phyloP scores from a whole-genome alignment of 2,329 filamentous ascomycete genomes.

The Didymella lethalis region DNA sequence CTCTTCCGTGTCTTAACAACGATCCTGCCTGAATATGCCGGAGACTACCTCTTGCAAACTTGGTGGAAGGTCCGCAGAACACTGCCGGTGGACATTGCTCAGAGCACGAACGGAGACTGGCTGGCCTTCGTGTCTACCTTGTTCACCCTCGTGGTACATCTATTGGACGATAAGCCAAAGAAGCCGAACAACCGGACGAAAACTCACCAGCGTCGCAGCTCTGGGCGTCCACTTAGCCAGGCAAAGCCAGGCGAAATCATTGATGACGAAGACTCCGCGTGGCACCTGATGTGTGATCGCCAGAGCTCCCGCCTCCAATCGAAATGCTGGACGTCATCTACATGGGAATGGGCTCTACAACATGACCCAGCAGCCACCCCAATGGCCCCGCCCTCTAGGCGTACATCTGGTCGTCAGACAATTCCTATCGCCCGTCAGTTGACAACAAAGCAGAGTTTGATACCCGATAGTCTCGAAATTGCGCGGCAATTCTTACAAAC shows the following conservation, averaged over 20 bases:
- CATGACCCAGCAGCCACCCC: constrained; percentile 33
- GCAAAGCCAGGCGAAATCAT: constrained; percentile 34
- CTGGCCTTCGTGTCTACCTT: constrained; percentile 52
- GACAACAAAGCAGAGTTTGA: constrained; percentile 36
- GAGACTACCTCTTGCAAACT: constrained; percentile 49
- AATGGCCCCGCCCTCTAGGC: constrained; percentile 36
- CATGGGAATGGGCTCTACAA: constrained; percentile 49
- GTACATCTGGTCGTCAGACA: constrained; percentile 23
- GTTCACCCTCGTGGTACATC: constrained; percentile 50
- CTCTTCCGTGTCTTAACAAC: constrained; percentile 44
- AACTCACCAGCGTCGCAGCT: constrained; percentile 33
- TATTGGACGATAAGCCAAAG: constrained; percentile 41
- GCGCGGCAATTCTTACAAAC: constrained; percentile 48
- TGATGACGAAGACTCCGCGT: constrained; percentile 41
- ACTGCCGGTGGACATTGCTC: constrained; percentile 22
- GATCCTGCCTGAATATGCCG: constrained; percentile 47
- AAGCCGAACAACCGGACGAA: constrained; percentile 33
- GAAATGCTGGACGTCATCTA: constrained; percentile 43
- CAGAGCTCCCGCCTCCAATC: constrained; percentile 35
- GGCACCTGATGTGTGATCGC: constrained; percentile 46
- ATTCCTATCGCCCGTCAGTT: constrained; percentile 39
- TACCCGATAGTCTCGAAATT: constrained; percentile 40
- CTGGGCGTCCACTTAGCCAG: constrained; percentile 34
- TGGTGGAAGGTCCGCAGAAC: constrained; percentile 50
- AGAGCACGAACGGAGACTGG: constrained; percentile 43